A percentile compares a stretch with the other conserved stretches of the same genome.
Conservation (phyloP, 2,329 filamentous ascomycete species). For the Daldinia sp. region DNA sequence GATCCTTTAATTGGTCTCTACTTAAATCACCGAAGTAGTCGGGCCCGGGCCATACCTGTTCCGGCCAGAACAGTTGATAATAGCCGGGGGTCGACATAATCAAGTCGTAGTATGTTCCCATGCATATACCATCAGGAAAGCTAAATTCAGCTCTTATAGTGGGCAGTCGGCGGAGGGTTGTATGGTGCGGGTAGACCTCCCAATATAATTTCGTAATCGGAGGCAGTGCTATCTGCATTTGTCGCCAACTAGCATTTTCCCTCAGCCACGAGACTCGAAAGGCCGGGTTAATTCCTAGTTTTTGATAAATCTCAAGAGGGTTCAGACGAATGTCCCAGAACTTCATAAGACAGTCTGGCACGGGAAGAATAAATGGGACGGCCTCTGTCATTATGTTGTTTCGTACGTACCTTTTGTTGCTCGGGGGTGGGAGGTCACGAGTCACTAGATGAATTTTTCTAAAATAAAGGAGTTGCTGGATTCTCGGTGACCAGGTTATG, state of each 20-base stretch:
- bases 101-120: background rate
- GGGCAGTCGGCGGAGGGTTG: background rate
- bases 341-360: too few species aligned
- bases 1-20: too few species aligned
- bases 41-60: too few species aligned
- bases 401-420: too few species aligned
- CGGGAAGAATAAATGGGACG: too few species aligned
- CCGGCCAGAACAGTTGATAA: background rate
- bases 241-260: background rate
- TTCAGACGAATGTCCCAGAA: too few species aligned
- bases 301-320: too few species aligned
- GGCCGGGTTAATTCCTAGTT: too few species aligned
- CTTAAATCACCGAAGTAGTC: too few species aligned
- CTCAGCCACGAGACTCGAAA: background rate
- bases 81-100: background rate
- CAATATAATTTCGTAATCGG: background rate
- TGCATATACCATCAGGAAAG: background rate
- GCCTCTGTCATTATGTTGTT: too few species aligned
- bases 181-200: background rate
- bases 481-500: background rate
- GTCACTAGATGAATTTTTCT: background rate
- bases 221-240: conserved; percentile 1
- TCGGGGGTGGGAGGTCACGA: too few species aligned
- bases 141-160: background rate
- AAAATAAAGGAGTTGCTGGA: conserved; percentile 1